These are phyloP conservation scores for Termitomyces sp. DNA, from an alignment of 768 basidiomycete species.

Conservation along the genomic window DNA sequence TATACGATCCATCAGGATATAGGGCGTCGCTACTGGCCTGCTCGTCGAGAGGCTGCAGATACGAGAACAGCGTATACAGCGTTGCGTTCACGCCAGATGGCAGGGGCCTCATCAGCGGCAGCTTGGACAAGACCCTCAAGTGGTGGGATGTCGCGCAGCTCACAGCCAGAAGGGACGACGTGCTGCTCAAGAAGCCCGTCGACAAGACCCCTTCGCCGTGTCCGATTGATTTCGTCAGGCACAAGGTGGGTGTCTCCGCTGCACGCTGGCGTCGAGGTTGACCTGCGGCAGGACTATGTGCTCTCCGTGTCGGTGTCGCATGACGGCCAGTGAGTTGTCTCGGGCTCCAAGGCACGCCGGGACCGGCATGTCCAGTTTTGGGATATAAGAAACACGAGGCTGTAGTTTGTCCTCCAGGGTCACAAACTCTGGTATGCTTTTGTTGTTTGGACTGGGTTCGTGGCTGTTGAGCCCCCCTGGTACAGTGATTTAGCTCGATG, in stretches of 20 bases:
- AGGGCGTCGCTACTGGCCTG: constrained; percentile 38
- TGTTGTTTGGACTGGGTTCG: too few relatives aligned
- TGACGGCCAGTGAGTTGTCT: constrained; percentile 91
- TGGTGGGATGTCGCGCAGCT: constrained; percentile 82
- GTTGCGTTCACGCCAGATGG: too few relatives aligned
- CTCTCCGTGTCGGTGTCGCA: constrained; percentile 40
- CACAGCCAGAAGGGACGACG: constrained; percentile 33
- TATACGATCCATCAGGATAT: too few relatives aligned
- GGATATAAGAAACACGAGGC: constrained; percentile 36
- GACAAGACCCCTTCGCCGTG: constrained; percentile 35
- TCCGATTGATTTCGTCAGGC: constrained; percentile 83
- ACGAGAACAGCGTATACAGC: constrained; percentile 62
- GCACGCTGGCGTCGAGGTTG: too few relatives aligned
- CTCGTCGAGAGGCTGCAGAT: constrained; percentile 73
- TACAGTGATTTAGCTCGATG: constrained; percentile 45
- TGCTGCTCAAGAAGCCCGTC: constrained; percentile 18
- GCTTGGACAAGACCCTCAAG: constrained; percentile 20
- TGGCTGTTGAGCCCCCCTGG: too few relatives aligned
- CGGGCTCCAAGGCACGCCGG: constrained; percentile 59
- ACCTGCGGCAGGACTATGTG: constrained; percentile 42
- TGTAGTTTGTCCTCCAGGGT: constrained; percentile 90
- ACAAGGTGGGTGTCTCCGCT: constrained; percentile 50
- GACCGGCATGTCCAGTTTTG: constrained; percentile 94
- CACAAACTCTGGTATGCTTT: constrained; percentile 39
- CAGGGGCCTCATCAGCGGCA: too few relatives aligned